phyloP scores from a whole-genome alignment of 306 rosid genomes.

The Vicia villosa region DNA sequence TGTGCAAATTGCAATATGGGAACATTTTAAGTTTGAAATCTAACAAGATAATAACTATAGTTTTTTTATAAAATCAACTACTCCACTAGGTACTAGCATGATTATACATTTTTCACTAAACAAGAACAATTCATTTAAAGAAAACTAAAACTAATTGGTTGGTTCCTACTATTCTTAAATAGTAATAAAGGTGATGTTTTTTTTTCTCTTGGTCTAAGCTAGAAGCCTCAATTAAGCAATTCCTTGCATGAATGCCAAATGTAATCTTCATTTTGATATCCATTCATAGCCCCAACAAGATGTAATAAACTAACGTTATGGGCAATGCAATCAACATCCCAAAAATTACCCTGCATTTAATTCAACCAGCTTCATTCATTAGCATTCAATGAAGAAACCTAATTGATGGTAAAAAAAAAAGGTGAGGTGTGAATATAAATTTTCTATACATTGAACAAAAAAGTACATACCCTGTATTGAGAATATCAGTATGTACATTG shows the following conservation, averaged over 20 bases:
- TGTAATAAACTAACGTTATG: slow-evolving; percentile 86
- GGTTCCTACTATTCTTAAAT: slow-evolving; percentile 30
- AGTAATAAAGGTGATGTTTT: slow-evolving; percentile 31
- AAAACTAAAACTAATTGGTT: slow-evolving; percentile 25
- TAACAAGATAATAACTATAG: slow-evolving; percentile 2
- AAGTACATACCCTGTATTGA: slow-evolving; percentile 81
- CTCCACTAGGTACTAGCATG: slow-evolving; percentile 45
- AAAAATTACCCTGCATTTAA: slow-evolving; percentile 80
- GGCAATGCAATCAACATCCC: slow-evolving; percentile 95
- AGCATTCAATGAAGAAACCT: not conserved
- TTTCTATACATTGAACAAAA: not conserved
- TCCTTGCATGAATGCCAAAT: slow-evolving; percentile 34
- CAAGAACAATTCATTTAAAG: slow-evolving; percentile 35
- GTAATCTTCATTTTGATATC: slow-evolving; percentile 23
- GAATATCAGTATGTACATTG: slow-evolving; percentile 89
- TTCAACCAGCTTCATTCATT: not conserved
- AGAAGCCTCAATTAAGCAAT: slow-evolving; percentile 29
- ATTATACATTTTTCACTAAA: slow-evolving; percentile 57
- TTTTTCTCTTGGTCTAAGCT: slow-evolving; percentile 9
- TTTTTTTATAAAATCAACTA: slow-evolving; percentile 39
- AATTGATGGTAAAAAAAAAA: not conserved
- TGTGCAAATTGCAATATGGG: slow-evolving; percentile 21
- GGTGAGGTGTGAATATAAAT: not conserved
- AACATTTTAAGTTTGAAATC: slow-evolving; percentile 13
- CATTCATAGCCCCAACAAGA: slow-evolving; percentile 77